Percentiles rank a stretch among this genome's conserved stretches.
Conservation (phyloP, 75 land plant genomes). For the Adiantum capillusveneris region DNA sequence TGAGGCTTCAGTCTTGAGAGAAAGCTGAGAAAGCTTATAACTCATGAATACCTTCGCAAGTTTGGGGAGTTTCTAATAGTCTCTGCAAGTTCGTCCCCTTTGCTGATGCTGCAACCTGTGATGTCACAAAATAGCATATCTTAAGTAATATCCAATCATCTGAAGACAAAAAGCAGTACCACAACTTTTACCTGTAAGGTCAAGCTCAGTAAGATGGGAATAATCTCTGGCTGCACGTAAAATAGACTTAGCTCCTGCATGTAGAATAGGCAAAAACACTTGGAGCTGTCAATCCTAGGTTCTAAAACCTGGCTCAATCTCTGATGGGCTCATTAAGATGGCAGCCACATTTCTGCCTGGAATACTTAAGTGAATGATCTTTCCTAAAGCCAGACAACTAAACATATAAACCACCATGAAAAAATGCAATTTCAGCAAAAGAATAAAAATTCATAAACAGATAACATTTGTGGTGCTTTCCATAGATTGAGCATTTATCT, state of each 20-base stretch:
- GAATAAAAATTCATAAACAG: no score
- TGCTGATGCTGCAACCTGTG: conserved; percentile 35
- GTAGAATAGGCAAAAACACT: no score
- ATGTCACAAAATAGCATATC: background rate
- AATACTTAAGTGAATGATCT: no score
- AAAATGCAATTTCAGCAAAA: no score
- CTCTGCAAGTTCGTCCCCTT: conserved; percentile 34
- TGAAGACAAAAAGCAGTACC: background rate
- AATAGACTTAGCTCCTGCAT: conserved; percentile 16
- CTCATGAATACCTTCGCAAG: conserved; percentile 20
- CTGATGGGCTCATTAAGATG: no score
- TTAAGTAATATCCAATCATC: background rate
- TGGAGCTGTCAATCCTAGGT: no score
- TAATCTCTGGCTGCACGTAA: conserved; percentile 18
- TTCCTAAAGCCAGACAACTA: no score
- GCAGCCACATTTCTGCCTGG: no score
- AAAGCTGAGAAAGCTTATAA: background rate
- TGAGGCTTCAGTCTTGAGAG: background rate
- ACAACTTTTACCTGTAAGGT: conserved; percentile 18
- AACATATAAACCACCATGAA: no score
- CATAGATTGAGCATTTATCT: no score
- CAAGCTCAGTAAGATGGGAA: conserved; percentile 23
- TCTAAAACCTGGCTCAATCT: no score
- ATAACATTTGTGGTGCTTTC: no score
- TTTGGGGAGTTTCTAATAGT: conserved; percentile 19